These are phyloP conservation scores for Exophiala sp. DNA, from an alignment of 2,329 filamentous ascomycete species.

Conservation along the genomic window DNA sequence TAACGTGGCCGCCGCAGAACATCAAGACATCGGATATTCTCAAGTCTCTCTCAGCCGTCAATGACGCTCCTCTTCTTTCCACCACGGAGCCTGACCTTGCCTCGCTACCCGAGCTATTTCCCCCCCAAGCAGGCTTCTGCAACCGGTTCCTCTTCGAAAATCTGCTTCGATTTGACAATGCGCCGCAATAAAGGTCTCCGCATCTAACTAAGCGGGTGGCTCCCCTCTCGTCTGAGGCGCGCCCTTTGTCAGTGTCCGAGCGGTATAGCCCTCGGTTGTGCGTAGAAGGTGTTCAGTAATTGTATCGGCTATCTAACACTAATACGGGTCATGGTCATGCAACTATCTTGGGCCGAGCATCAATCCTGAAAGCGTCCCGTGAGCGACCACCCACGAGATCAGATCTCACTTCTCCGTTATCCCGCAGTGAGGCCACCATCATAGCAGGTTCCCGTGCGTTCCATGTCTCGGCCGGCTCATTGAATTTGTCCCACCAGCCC, in stretches of 20 bases:
- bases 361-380: conserved; percentile 7
- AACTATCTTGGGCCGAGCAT: conserved; percentile 6
- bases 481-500: conserved; percentile 22
- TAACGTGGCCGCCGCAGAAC: conserved; percentile 6
- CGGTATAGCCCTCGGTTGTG: too few relatives aligned
- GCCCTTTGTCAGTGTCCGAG: too few relatives aligned
- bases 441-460: not conserved
- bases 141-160: conserved; percentile 26
- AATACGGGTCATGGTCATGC: not conserved
- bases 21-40: conserved; percentile 8
- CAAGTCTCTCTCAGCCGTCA: not conserved
- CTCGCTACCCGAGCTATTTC: conserved; percentile 18
- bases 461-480: conserved; percentile 14
- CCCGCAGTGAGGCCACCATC: too few relatives aligned
- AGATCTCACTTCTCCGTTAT: not conserved
- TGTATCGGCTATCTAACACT: too few relatives aligned
- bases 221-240: too few relatives aligned
- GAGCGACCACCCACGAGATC: not conserved
- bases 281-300: too few relatives aligned
- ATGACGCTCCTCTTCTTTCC: not conserved
- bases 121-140: conserved; percentile 24
- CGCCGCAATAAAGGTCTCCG: too few relatives aligned
- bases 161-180: conserved; percentile 10
- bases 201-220: too few relatives aligned
- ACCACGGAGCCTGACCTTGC: conserved; percentile 4